Evolutionary conservation across 345 rosid species (phyloP).

Genomic region (Syzygium oleosum): DNA sequence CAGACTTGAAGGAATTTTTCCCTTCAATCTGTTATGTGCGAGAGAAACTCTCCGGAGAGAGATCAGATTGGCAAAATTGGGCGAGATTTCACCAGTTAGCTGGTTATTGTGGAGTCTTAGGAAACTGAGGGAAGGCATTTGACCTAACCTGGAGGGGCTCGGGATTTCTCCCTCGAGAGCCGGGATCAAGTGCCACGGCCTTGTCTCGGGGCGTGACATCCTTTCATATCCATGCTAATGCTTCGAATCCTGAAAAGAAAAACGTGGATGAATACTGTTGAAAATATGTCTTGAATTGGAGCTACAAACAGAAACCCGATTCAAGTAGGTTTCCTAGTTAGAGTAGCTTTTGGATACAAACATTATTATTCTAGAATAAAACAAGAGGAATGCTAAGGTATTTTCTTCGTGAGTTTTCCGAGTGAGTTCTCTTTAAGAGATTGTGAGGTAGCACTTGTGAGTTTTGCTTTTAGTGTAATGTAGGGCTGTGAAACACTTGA

Average conservation of each 20-base stretch:
- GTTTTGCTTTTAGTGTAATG: no score
- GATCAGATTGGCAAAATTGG: conserved; percentile 17
- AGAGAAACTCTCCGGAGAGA: conserved; percentile 43
- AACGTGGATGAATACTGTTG: no score
- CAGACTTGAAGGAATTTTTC: conserved; percentile 35
- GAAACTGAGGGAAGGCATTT: conserved; percentile 31
- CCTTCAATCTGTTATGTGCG: conserved; percentile 37
- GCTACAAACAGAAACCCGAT: no score
- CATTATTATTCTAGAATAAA: no score
- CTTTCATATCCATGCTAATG: no score
- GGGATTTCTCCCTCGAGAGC: conserved; percentile 34
- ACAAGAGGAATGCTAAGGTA: neutral
- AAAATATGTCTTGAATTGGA: no score
- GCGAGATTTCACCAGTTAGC: conserved; percentile 28
- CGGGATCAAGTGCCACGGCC: no score
- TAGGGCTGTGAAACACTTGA: no score
- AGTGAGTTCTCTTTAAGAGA: neutral
- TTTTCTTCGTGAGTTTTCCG: no score
- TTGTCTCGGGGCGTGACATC: no score
- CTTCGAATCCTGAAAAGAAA: no score
- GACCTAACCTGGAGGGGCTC: conserved; percentile 17
- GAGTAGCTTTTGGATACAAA: neutral
- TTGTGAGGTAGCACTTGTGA: neutral
- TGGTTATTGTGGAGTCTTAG: conserved; percentile 37
- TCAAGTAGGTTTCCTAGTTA: no score